A percentile compares a stretch with the other conserved stretches of the same genome.
These are phyloP conservation scores for Xylariales sp. DNA, from an alignment of 2,329 filamentous ascomycete genomes.

Conservation along the genomic window DNA sequence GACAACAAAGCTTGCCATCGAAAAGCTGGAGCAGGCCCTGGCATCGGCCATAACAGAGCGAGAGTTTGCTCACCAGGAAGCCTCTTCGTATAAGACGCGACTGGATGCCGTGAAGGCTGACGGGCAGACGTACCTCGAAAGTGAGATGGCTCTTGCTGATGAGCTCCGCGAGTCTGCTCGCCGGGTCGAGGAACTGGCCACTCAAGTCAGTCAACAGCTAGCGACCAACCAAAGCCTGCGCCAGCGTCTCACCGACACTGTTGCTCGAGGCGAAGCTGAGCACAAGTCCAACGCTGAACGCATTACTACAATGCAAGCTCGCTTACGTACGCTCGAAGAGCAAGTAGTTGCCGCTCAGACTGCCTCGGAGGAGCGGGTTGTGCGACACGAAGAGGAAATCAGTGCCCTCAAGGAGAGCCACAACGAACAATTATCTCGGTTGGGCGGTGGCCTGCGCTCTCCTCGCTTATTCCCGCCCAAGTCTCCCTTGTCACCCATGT, in stretches of 20 bases:
- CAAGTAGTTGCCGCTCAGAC: slow-evolving; percentile 78
- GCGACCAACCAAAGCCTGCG: slow-evolving; percentile 72
- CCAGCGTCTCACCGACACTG: slow-evolving; percentile 70
- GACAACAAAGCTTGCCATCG: slow-evolving; percentile 58
- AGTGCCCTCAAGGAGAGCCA: slow-evolving; percentile 70
- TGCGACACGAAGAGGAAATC: slow-evolving; percentile 83
- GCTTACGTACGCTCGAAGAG: slow-evolving; percentile 78
- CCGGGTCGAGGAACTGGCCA: slow-evolving; percentile 74
- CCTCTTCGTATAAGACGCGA: slow-evolving; percentile 55
- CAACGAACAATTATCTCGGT: slow-evolving; percentile 69
- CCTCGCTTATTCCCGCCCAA: slow-evolving; percentile 51
- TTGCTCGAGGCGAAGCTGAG: slow-evolving; percentile 77
- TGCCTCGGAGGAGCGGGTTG: slow-evolving; percentile 77
- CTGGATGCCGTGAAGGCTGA: slow-evolving; percentile 52
- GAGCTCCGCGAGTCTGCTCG: slow-evolving; percentile 70
- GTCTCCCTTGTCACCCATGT: slow-evolving; percentile 58
- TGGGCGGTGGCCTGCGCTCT: slow-evolving; percentile 50
- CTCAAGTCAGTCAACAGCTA: slow-evolving; percentile 75
- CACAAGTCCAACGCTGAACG: slow-evolving; percentile 75
- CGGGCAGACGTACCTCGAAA: slow-evolving; percentile 52
- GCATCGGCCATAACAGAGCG: slow-evolving; percentile 66
- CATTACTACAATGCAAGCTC: slow-evolving; percentile 78
- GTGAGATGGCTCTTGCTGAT: slow-evolving; percentile 60
- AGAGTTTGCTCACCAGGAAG: slow-evolving; percentile 65
- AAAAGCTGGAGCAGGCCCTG: slow-evolving; percentile 64